phyloP scores from a whole-genome alignment of 2,329 filamentous ascomycete genomes.

The Paraphaeosphaeria sporulosa region DNA sequence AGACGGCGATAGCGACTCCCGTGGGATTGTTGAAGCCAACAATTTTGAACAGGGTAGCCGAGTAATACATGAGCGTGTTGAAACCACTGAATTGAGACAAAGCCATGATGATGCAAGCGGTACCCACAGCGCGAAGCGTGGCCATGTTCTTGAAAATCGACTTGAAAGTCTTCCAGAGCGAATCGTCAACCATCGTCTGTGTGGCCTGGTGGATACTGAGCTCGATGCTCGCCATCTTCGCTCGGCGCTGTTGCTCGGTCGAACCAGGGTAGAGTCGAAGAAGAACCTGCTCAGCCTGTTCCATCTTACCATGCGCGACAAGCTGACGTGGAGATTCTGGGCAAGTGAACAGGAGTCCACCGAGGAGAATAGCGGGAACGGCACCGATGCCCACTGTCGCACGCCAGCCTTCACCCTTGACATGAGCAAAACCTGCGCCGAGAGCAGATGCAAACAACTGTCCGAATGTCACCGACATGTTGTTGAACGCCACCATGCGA shows the following conservation, averaged over 20 bases:
- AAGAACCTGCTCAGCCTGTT: slow-evolving; percentile 44
- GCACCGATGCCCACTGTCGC: slow-evolving; percentile 49
- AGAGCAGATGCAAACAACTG: slow-evolving; percentile 43
- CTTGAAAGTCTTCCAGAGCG: slow-evolving; percentile 40
- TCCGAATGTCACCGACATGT: slow-evolving; percentile 43
- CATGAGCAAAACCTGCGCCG: slow-evolving; percentile 46
- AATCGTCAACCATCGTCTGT: slow-evolving; percentile 40
- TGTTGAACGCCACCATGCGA: slow-evolving; percentile 47
- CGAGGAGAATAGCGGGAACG: slow-evolving; percentile 46
- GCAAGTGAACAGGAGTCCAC: slow-evolving; percentile 42
- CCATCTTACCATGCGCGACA: slow-evolving; percentile 42
- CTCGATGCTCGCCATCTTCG: slow-evolving; percentile 38
- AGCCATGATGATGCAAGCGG: slow-evolving; percentile 49
- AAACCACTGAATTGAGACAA: slow-evolving; percentile 48
- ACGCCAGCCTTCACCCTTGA: slow-evolving; percentile 42
- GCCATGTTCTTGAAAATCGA: slow-evolving; percentile 43
- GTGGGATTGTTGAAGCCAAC: slow-evolving; percentile 82
- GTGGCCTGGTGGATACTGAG: slow-evolving; percentile 44
- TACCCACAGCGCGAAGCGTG: slow-evolving; percentile 45
- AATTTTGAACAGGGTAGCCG: slow-evolving; percentile 55
- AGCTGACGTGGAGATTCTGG: slow-evolving; percentile 49
- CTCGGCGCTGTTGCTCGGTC: slow-evolving; percentile 33
- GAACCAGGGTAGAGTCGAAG: slow-evolving; percentile 43
- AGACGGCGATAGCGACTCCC: slow-evolving; percentile 79
- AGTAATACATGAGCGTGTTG: slow-evolving; percentile 88